These are phyloP conservation scores for Meyerozyma sp. DNA, from an alignment of 1,139 yeast species.

Conservation along the genomic window DNA sequence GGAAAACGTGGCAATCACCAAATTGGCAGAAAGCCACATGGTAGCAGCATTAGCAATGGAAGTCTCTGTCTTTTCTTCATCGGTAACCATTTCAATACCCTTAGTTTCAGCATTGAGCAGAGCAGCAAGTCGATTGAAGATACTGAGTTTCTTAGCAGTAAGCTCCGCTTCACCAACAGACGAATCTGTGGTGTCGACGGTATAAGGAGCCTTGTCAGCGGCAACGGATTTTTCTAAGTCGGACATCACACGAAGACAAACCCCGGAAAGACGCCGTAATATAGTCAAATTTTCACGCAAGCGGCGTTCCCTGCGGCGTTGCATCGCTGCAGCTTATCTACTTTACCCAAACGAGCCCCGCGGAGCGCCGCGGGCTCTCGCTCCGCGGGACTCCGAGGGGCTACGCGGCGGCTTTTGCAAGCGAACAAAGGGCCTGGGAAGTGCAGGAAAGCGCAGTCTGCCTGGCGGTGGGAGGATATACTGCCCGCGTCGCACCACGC, in stretches of 20 bases:
- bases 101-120: constrained; percentile 54
- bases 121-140: constrained; percentile 23
- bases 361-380: constrained; percentile 1
- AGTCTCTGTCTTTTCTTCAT: constrained; percentile 57
- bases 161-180: neutral
- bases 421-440: too few species aligned
- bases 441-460: too few species aligned
- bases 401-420: neutral
- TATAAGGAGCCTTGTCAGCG: neutral
- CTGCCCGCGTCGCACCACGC: too few species aligned
- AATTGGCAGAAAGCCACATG: constrained; percentile 91
- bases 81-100: constrained; percentile 67
- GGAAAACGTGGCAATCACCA: constrained; percentile 80
- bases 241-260: constrained; percentile 4
- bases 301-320: neutral
- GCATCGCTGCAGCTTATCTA: constrained; percentile 1
- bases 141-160: constrained; percentile 3
- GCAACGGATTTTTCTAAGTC: constrained; percentile 8
- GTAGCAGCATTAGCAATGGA: constrained; percentile 69
- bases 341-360: neutral
- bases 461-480: too few species aligned
- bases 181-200: neutral
- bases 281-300: neutral
- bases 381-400: neutral
- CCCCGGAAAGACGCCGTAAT: neutral